Percentiles rank a stretch among this genome's conserved stretches.
Evolutionary conservation across 1,284 basidiomycete genomes (phyloP).

Genomic region (Sanghuangporus baumii): DNA sequence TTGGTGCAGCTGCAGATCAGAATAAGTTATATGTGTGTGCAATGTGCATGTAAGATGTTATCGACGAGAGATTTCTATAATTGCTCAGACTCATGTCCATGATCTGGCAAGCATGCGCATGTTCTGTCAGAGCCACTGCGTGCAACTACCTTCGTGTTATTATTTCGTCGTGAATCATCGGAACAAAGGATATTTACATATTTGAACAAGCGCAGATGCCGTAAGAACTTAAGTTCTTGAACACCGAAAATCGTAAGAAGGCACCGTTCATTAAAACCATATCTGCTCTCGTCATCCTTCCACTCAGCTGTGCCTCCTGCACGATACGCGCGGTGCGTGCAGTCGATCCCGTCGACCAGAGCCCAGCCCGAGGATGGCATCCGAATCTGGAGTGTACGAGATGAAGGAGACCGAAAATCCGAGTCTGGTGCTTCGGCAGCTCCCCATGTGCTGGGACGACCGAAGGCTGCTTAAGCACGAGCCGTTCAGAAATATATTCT

Average conservation of each 20-base stretch:
- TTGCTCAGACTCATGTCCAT: too few relatives aligned
- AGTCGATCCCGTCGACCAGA: not conserved
- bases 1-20: not conserved
- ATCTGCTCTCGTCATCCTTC: not conserved
- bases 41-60: too few relatives aligned
- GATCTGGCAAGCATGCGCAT: too few relatives aligned
- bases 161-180: too few relatives aligned
- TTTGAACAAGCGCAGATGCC: not conserved
- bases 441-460: slow-evolving; percentile 23
- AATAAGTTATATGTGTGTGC: not conserved
- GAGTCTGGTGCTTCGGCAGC: not conserved
- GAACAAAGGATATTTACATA: too few relatives aligned
- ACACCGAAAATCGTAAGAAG: not conserved
- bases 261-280: not conserved
- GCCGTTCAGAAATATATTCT: slow-evolving; percentile 26
- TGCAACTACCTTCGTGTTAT: too few relatives aligned
- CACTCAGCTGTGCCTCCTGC: not conserved
- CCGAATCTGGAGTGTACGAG: not conserved
- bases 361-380: not conserved
- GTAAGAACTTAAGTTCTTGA: not conserved
- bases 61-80: too few relatives aligned
- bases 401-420: not conserved
- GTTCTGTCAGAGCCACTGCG: too few relatives aligned
- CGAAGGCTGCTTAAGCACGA: slow-evolving; percentile 25
- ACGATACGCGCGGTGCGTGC: not conserved